phyloP scores from a whole-genome alignment of 2,329 filamentous ascomycete genomes.

The Knufia petricola region DNA sequence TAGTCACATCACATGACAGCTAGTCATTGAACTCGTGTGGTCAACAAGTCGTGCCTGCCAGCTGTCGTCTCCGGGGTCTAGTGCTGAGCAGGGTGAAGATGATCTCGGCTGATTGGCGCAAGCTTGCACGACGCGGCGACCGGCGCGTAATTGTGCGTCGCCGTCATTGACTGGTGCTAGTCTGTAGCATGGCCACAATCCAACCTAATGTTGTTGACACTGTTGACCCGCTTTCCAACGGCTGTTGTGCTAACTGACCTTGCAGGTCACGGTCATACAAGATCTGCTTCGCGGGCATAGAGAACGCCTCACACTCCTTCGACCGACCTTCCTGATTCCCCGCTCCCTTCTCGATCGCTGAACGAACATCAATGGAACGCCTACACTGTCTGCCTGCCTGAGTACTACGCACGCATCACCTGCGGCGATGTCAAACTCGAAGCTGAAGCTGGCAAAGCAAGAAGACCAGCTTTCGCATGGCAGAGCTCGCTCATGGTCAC shows the following conservation, averaged over 20 bases:
- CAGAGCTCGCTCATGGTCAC: constrained; percentile 2
- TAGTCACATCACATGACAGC: constrained; percentile 3
- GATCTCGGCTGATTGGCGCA: too few species aligned
- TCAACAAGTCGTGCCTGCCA: too few species aligned
- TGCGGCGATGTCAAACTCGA: constrained; percentile 1
- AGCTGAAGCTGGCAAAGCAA: constrained; percentile 3
- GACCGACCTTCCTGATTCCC: constrained; percentile 3
- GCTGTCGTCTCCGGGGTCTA: too few species aligned
- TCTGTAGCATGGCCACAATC: constrained; percentile 2
- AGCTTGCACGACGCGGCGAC: not conserved
- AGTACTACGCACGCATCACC: constrained; percentile 2
- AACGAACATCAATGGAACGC: constrained; percentile 3
- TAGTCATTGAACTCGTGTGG: constrained; percentile 8
- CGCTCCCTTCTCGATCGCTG: constrained; percentile 2
- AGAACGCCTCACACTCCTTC: constrained; percentile 3
- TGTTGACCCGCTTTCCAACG: not conserved
- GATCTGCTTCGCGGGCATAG: constrained; percentile 2
- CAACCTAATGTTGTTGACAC: constrained; percentile 1
- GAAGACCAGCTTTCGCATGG: constrained; percentile 1
- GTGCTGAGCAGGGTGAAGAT: too few species aligned
- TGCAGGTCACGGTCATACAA: constrained; percentile 2
- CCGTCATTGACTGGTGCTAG: constrained; percentile 2
- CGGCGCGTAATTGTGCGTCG: not conserved
- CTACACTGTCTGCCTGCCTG: constrained; percentile 3
- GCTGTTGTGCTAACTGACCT: constrained; percentile 1